Evolutionary conservation across 148 eudicot species (phyloP).

Genomic region (Diospyros lotus): DNA sequence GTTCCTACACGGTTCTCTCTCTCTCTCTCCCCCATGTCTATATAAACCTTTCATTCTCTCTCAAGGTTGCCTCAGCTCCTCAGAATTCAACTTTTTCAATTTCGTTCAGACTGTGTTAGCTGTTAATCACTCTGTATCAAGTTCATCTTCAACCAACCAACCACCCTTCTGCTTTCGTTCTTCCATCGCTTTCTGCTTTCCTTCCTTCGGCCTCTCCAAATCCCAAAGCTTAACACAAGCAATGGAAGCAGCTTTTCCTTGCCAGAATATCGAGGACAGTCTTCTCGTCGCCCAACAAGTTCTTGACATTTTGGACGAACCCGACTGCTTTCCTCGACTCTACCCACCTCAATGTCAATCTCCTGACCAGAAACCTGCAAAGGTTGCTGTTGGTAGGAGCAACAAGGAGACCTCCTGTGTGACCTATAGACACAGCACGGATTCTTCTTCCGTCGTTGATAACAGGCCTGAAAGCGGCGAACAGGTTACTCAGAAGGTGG

Average conservation of each 20-base stretch:
- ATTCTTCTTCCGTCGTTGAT: constrained; percentile 38
- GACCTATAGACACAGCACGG: constrained; percentile 23
- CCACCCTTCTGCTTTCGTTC: not conserved
- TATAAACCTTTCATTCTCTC: constrained; percentile 4
- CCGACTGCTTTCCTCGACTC: constrained; percentile 9
- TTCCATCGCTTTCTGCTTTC: constrained; percentile 8
- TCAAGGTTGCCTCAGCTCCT: constrained; percentile 6
- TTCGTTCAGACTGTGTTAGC: no score
- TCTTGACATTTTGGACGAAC: constrained; percentile 9
- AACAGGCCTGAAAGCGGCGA: constrained; percentile 27
- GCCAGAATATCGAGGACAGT: constrained; percentile 10
- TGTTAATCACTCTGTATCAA: not conserved
- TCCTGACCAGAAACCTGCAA: constrained; percentile 1
- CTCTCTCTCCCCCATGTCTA: not conserved
- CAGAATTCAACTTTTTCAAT: not conserved
- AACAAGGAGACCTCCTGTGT: constrained; percentile 17
- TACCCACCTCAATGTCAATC: not conserved
- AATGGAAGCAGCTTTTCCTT: constrained; percentile 18
- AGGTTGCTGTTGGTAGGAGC: not conserved
- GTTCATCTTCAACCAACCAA: no score
- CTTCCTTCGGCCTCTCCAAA: not conserved
- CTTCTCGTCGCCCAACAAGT: constrained; percentile 11
- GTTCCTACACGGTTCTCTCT: not conserved
- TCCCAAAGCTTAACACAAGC: constrained; percentile 32
- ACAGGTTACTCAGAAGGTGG: constrained; percentile 20